Evolutionary conservation across 192 early-diverging fungal species (phyloP).

Genomic region (Endogone sp.): DNA sequence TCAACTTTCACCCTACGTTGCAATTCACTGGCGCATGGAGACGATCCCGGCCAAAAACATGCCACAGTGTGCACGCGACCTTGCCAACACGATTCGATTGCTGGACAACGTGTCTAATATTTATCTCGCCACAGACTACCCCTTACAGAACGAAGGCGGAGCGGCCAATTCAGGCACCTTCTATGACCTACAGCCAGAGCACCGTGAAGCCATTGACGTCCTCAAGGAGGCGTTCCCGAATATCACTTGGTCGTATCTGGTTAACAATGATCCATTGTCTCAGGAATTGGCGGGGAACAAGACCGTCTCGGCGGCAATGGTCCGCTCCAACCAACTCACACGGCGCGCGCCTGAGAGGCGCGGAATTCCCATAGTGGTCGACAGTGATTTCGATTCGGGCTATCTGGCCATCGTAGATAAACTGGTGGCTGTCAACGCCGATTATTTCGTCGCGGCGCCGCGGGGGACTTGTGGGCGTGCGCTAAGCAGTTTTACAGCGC

Average conservation of each 20-base stretch:
- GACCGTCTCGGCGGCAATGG: not conserved
- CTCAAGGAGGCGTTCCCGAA: not conserved
- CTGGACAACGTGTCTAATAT: constrained; percentile 4
- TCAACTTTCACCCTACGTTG: constrained; percentile 6
- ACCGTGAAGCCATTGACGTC: constrained; percentile 13
- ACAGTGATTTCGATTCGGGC: not conserved
- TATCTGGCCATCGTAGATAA: not conserved
- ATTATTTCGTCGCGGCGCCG: constrained; percentile 25
- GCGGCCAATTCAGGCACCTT: not conserved
- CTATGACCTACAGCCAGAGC: not conserved
- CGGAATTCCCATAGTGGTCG: not conserved
- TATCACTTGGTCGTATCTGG: not conserved
- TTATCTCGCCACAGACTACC: constrained; percentile 26
- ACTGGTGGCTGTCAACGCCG: constrained; percentile 15
- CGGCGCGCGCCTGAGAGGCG: not conserved
- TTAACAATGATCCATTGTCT: not conserved
- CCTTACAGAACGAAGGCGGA: not conserved
- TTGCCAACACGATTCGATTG: not conserved
- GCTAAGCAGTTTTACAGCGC: constrained; percentile 9
- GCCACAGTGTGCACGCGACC: not conserved
- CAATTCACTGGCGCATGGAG: constrained; percentile 13
- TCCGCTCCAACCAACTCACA: no score
- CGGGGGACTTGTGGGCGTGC: constrained; percentile 21
- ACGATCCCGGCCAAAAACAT: not conserved
- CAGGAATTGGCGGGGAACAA: not conserved